These are phyloP conservation scores for Limnanthes douglasii DNA, from an alignment of 345 rosid species.

Conservation along the genomic window DNA sequence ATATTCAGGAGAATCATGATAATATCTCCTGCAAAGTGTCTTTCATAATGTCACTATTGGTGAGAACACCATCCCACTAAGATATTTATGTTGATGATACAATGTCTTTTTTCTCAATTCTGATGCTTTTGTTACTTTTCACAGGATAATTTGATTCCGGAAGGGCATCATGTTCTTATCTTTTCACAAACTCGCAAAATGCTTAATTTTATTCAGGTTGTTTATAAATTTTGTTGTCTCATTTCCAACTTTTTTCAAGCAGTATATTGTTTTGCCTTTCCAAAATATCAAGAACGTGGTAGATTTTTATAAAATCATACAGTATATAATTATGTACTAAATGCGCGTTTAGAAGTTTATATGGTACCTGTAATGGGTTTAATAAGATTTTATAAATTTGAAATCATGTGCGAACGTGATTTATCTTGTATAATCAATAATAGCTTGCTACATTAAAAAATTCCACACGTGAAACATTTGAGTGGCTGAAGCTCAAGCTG, in stretches of 20 bases:
- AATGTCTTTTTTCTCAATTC: constrained; percentile 1
- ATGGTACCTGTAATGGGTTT: no score
- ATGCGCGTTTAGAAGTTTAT: no score
- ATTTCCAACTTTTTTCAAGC: constrained; percentile 4
- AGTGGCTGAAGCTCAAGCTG: no score
- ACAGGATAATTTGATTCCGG: constrained; percentile 74
- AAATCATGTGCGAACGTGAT: neutral
- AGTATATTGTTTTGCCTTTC: neutral
- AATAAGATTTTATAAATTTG: no score
- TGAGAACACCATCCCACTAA: constrained; percentile 13
- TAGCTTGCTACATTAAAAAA: no score
- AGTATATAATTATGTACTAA: no score
- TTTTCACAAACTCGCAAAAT: constrained; percentile 97
- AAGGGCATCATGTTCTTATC: constrained; percentile 81
- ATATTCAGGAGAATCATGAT: constrained; percentile 65
- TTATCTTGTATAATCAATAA: no score
- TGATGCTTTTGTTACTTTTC: constrained; percentile 10
- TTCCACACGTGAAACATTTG: no score
- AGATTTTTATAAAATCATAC: no score
- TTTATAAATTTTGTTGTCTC: constrained; percentile 11
- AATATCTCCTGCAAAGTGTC: constrained; percentile 86
- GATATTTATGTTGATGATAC: constrained; percentile 7
- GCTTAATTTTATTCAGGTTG: constrained; percentile 90
- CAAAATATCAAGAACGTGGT: no score
- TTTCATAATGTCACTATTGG: constrained; percentile 69